phyloP scores from a whole-genome alignment of 108 stramenopile genomes.

The Cyclotella cryptica region DNA sequence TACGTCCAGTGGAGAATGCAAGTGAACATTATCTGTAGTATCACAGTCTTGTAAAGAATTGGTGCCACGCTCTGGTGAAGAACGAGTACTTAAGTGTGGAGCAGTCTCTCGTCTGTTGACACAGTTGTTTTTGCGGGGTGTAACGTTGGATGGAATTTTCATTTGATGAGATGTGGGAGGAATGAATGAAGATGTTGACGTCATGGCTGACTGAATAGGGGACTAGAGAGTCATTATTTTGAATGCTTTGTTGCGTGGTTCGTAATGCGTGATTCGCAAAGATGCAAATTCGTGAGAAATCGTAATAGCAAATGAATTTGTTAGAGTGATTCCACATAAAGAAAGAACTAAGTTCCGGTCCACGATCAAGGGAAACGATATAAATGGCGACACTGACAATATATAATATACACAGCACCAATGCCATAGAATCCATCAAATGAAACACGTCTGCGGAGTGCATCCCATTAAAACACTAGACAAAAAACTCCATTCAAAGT shows the following conservation, averaged over 20 bases:
- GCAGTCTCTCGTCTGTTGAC: neutral
- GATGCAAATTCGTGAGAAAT: no score
- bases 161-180: neutral
- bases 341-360: neutral
- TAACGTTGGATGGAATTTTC: neutral
- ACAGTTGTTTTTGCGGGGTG: slow-evolving; percentile 19
- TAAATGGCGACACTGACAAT: no score
- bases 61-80: neutral
- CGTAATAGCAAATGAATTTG: no score
- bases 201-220: neutral
- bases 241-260: no score
- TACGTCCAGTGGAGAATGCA: neutral
- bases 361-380: neutral
- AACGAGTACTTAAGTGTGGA: neutral
- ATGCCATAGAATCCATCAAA: no score
- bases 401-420: no score
- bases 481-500: no score
- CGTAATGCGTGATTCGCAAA: no score
- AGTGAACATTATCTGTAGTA: neutral
- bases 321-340: neutral
- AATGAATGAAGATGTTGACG: neutral
- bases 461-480: no score
- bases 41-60: neutral
- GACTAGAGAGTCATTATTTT: no score
- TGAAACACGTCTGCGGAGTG: no score